phyloP scores from a whole-genome alignment of 352 stramenopile genomes.

The Globisporangium carolinianum region DNA sequence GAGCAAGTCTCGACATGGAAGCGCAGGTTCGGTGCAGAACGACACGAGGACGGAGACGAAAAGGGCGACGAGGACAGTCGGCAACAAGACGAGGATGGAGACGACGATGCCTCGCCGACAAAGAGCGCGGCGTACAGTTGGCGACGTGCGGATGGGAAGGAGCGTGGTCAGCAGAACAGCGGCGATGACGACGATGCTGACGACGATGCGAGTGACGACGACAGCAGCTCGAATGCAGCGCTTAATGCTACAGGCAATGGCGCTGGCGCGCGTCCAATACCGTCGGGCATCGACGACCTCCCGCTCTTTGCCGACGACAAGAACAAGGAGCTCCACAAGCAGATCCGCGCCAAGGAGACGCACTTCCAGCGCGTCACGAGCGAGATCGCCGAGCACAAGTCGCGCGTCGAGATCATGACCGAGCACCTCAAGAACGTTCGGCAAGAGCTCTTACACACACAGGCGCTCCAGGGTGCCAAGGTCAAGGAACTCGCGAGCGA shows the following conservation, averaged over 20 bases:
- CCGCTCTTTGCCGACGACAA: constrained; percentile 86
- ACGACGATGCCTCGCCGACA: constrained; percentile 11
- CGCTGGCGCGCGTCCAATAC: constrained; percentile 26
- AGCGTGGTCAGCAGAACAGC: constrained; percentile 17
- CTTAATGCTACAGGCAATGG: background rate
- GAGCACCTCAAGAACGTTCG: constrained; percentile 96
- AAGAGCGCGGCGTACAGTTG: constrained; percentile 39
- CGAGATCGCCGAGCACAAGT: constrained; percentile 75
- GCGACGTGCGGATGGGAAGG: constrained; percentile 49
- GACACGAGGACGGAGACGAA: background rate
- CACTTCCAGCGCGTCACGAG: constrained; percentile 48
- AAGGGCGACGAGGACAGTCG: constrained; percentile 13
- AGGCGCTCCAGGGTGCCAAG: constrained; percentile 90
- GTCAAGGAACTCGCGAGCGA: constrained; percentile 91
- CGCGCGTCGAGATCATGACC: constrained; percentile 92
- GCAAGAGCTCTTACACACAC: constrained; percentile 93
- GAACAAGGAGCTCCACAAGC: constrained; percentile 74
- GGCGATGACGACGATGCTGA: constrained; percentile 23
- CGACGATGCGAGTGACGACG: constrained; percentile 21
- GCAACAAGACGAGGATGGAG: constrained; percentile 11
- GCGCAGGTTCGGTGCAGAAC: constrained; percentile 1
- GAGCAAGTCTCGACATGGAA: constrained; percentile 5
- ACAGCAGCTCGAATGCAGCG: constrained; percentile 3
- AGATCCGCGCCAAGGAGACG: constrained; percentile 79
- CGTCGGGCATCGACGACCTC: constrained; percentile 82